phyloP scores from a whole-genome alignment of 225 moss, liverwort and hornwort species.

The Ulota crispa region DNA sequence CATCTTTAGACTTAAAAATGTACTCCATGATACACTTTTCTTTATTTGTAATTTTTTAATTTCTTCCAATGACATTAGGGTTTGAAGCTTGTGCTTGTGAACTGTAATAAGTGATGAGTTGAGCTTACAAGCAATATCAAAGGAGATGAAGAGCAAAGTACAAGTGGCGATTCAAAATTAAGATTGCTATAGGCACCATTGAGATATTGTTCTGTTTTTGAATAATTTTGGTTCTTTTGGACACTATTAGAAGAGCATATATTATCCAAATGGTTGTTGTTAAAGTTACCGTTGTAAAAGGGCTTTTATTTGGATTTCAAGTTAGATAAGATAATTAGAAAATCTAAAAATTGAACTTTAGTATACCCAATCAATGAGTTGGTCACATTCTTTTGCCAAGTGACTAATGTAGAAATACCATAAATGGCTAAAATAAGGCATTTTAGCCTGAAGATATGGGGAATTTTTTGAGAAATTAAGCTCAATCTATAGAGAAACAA shows the following conservation, averaged over 20 bases:
- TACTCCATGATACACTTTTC: rapidly evolving
- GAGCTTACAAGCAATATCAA: neutral
- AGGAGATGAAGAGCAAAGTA: neutral
- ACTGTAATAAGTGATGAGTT: neutral
- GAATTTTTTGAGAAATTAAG: too few species aligned
- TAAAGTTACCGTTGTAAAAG: neutral
- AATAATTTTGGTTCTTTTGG: neutral
- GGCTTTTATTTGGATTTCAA: neutral
- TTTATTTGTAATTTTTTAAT: neutral
- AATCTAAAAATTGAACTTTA: too few species aligned
- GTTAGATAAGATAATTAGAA: rapidly evolving
- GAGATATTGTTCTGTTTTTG: neutral
- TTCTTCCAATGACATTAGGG: too few species aligned
- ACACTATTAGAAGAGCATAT: neutral
- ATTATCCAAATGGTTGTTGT: rapidly evolving
- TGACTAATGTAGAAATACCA: too few species aligned
- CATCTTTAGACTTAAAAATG: rapidly evolving
- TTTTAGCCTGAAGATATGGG: too few species aligned
- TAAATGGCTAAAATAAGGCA: too few species aligned
- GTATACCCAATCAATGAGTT: too few species aligned
- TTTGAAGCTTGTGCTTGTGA: neutral
- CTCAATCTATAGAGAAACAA: too few species aligned
- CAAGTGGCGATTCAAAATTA: neutral
- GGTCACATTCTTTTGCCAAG: too few species aligned
- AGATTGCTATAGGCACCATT: neutral